A percentile compares a stretch with the other conserved stretches of the same genome.
Evolutionary conservation across 192 early-diverging fungal genomes (phyloP).

Genomic region (Coemansia sp.): DNA sequence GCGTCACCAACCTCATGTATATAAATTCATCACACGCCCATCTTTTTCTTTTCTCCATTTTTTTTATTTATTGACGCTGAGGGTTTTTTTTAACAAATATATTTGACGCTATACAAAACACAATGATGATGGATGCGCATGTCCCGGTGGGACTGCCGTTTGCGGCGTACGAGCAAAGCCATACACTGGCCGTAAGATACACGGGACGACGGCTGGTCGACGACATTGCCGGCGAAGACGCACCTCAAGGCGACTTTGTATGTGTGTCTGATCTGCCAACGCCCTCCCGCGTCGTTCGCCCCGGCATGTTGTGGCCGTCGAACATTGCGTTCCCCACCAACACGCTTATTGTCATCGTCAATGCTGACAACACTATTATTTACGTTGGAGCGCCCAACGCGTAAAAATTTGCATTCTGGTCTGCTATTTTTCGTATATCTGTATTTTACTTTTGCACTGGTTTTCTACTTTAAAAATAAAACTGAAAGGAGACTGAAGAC

Average conservation of each 20-base stretch:
- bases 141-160: conserved; percentile 39
- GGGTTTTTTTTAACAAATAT: too few species aligned
- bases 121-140: conserved; percentile 43
- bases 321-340: conserved; percentile 35
- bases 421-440: neutral
- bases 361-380: conserved; percentile 30
- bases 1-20: too few species aligned
- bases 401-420: neutral
- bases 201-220: conserved; percentile 34
- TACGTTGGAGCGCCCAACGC: conserved; percentile 23
- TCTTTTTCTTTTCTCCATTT: neutral
- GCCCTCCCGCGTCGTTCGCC: conserved; percentile 38
- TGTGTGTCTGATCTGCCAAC: conserved; percentile 41
- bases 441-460: neutral
- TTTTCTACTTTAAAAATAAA: neutral
- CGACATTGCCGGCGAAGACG: conserved; percentile 44
- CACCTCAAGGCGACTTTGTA: conserved; percentile 8
- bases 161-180: conserved; percentile 34
- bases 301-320: conserved; percentile 42
- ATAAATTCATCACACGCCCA: conserved; percentile 1
- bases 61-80: neutral
- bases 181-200: conserved; percentile 34
- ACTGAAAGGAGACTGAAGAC: neutral
- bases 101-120: neutral
- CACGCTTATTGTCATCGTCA: conserved; percentile 37